Evolutionary conservation across 2,329 filamentous ascomycete genomes (phyloP).

Genomic region (Cryphonectria carpinicola): DNA sequence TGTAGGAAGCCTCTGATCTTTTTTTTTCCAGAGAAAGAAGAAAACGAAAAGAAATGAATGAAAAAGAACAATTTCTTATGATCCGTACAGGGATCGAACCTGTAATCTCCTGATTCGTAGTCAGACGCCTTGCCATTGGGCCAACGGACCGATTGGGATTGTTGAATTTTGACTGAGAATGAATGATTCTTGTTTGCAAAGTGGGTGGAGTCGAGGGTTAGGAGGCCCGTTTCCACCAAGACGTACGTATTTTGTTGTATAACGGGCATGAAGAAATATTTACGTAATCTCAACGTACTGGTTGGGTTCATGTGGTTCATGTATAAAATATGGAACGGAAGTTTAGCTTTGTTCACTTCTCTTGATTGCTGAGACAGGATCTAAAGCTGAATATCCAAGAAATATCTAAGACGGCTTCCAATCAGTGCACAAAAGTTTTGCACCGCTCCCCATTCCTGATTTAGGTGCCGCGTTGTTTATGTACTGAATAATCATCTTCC

Average conservation of each 20-base stretch:
- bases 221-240: background rate
- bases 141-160: slow-evolving; percentile 29
- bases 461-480: background rate
- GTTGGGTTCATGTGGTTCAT: too few relatives aligned
- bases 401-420: background rate
- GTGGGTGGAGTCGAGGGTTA: background rate
- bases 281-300: background rate
- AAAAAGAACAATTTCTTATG: slow-evolving; percentile 10
- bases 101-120: slow-evolving; percentile 45
- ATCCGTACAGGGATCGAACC: slow-evolving; percentile 42
- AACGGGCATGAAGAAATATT: background rate
- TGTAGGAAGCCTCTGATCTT: background rate
- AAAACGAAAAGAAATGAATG: background rate
- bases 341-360: background rate
- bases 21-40: background rate
- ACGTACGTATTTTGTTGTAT: background rate
- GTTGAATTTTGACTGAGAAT: background rate
- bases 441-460: background rate
- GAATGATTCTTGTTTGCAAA: background rate
- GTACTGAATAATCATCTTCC: background rate
- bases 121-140: slow-evolving; percentile 43
- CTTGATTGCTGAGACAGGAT: background rate
- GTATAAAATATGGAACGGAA: background rate
- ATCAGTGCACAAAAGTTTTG: background rate
- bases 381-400: background rate